Evolutionary conservation across 1,284 basidiomycete species (phyloP).

Genomic region (Ceratobasidium sp.): DNA sequence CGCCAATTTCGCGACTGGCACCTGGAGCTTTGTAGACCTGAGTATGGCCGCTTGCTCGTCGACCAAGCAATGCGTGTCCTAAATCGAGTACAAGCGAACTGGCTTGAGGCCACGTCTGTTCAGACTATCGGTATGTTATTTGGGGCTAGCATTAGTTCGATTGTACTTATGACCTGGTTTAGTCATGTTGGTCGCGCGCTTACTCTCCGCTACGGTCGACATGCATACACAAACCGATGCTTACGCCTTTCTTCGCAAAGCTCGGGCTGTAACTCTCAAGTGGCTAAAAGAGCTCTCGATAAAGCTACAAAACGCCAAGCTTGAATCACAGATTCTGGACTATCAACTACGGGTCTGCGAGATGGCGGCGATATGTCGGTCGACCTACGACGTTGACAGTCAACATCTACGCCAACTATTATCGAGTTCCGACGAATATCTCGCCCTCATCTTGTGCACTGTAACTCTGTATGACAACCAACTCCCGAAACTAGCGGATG

Average conservation of each 20-base stretch:
- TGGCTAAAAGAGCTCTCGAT: conserved; percentile 21
- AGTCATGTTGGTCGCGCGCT: conserved; percentile 34
- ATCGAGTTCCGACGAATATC: conserved; percentile 14
- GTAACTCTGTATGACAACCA: conserved; percentile 43
- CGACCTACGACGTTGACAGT: conserved; percentile 48
- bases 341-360: conserved; percentile 45
- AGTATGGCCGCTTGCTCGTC: conserved; percentile 33
- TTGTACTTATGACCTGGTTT: neutral
- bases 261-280: conserved; percentile 1
- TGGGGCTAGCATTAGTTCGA: too few species aligned
- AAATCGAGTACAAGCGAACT: conserved; percentile 35
- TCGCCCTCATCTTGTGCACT: conserved; percentile 46
- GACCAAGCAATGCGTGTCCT: neutral
- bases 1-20: conserved; percentile 37
- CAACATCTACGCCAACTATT: conserved; percentile 20
- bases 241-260: conserved; percentile 16
- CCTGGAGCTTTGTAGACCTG: neutral
- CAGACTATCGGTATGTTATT: conserved; percentile 13
- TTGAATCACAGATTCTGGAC: conserved; percentile 8
- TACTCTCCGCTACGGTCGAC: conserved; percentile 19
- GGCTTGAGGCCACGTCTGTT: conserved; percentile 31
- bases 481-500: conserved; percentile 18
- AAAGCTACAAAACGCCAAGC: neutral
- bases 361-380: conserved; percentile 46
- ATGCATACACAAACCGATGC: neutral